phyloP scores from a whole-genome alignment of 2,329 filamentous ascomycete genomes.

The Cladophialophora immunda region DNA sequence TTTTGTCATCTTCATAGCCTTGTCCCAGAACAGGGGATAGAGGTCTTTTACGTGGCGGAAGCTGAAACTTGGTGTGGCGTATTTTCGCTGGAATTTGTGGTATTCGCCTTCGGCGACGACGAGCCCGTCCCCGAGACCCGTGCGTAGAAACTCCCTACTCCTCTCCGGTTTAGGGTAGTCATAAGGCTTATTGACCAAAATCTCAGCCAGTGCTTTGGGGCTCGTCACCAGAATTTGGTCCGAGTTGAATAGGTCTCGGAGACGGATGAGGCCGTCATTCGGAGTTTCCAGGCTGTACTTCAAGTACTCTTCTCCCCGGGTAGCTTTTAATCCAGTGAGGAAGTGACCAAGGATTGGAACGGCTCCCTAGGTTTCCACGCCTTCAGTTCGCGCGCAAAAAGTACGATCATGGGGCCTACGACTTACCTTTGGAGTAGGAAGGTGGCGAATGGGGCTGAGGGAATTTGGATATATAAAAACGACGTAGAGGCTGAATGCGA shows the following conservation, averaged over 20 bases:
- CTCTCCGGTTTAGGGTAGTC: slow-evolving; percentile 70
- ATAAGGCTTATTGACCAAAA: slow-evolving; percentile 73
- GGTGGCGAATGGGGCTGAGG: slow-evolving; percentile 64
- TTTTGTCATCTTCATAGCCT: slow-evolving; percentile 72
- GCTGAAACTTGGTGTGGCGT: slow-evolving; percentile 80
- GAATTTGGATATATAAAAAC: slow-evolving; percentile 65
- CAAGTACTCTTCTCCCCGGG: slow-evolving; percentile 48
- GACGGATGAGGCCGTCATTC: slow-evolving; percentile 75
- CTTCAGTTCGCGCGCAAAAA: neutral
- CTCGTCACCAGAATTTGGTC: slow-evolving; percentile 69
- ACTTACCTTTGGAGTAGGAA: slow-evolving; percentile 61
- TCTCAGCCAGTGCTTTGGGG: slow-evolving; percentile 72
- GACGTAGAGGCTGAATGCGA: slow-evolving; percentile 41
- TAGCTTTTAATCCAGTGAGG: slow-evolving; percentile 44
- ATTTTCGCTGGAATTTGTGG: slow-evolving; percentile 79
- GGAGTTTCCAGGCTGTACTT: slow-evolving; percentile 67
- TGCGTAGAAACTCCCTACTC: slow-evolving; percentile 50
- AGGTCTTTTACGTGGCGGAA: slow-evolving; percentile 85
- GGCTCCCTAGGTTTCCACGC: slow-evolving; percentile 38
- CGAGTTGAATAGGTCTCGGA: slow-evolving; percentile 68
- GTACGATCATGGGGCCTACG: neutral
- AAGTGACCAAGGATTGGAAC: slow-evolving; percentile 55
- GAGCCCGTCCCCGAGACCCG: slow-evolving; percentile 51
- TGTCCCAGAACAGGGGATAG: slow-evolving; percentile 85
- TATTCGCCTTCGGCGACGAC: slow-evolving; percentile 86